Conservation (phyloP, 1,139 yeast species). For the Pichia sp. region DNA sequence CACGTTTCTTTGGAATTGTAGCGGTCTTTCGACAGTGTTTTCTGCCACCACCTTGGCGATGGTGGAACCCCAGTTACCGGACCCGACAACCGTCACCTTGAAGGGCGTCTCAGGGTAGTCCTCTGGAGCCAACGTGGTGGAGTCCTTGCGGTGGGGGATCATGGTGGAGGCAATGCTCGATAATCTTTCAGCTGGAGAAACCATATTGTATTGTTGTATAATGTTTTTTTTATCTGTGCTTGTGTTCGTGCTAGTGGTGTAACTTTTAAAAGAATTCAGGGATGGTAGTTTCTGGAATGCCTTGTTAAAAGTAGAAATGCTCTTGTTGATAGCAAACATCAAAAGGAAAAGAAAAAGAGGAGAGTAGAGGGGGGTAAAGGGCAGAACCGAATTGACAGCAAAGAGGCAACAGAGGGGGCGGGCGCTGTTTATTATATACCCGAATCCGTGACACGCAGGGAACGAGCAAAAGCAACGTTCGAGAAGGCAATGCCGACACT, state of each 20-base stretch:
- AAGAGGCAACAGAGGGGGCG: neutral
- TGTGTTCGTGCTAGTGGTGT: neutral
- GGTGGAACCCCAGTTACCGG: conserved; percentile 93
- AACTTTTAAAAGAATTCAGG: neutral
- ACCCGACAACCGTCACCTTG: conserved; percentile 62
- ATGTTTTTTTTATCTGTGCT: neutral
- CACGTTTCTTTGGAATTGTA: conserved; percentile 62
- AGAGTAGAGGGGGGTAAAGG: too few species aligned
- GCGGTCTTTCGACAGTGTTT: conserved; percentile 65
- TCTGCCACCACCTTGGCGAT: conserved; percentile 92
- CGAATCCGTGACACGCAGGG: neutral
- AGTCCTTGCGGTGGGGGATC: conserved; percentile 14
- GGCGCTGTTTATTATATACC: neutral
- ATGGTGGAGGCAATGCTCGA: conserved; percentile 21
- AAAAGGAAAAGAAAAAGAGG: neutral
- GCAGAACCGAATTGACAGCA: neutral
- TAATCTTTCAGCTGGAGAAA: conserved; percentile 29
- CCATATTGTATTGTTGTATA: conserved; percentile 11
- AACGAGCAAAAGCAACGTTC: neutral
- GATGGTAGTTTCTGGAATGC: neutral
- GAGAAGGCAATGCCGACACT: neutral
- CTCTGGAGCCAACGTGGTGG: conserved; percentile 22
- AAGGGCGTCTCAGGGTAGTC: conserved; percentile 29
- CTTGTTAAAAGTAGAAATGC: neutral
- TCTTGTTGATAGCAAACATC: conserved; percentile 1